phyloP scores from a whole-genome alignment of 2,329 filamentous ascomycete genomes.

The Claviceps digitariae region DNA sequence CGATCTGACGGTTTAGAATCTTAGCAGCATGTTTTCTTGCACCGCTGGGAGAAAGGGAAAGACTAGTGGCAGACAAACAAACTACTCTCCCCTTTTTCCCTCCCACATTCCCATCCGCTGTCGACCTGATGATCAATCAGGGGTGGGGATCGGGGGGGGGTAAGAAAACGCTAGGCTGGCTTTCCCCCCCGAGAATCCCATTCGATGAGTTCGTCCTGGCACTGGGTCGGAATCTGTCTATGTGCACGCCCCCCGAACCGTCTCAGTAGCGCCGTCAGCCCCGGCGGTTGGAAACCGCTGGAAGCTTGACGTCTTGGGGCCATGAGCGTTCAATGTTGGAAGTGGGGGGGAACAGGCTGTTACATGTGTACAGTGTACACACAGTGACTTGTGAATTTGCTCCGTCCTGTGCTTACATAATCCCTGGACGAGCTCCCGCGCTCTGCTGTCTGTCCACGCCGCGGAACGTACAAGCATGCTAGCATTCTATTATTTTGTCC shows the following conservation, averaged over 20 bases:
- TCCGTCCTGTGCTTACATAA: no score
- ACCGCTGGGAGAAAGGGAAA: not conserved
- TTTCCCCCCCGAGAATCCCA: not conserved
- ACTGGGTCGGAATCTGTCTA: not conserved
- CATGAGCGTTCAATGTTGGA: not conserved
- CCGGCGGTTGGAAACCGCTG: conserved; percentile 10
- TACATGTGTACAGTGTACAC: not conserved
- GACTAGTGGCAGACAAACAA: no score
- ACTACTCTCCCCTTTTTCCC: no score
- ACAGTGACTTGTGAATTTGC: not conserved
- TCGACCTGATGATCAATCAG: not conserved
- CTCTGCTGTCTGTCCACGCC: no score
- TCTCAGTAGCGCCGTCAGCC: not conserved
- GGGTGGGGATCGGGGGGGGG: no score
- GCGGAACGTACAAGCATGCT: no score
- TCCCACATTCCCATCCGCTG: not conserved
- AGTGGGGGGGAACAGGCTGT: no score
- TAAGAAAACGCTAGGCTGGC: not conserved
- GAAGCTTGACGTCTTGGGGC: conserved; percentile 3
- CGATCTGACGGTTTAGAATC: no score
- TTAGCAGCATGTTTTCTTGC: no score
- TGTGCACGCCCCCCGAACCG: not conserved
- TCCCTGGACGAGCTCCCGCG: no score
- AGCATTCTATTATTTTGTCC: no score
- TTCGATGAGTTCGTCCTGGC: not conserved